phyloP scores from a whole-genome alignment of 495 filamentous ascomycete genomes.

The Schizothecium vesticola region DNA sequence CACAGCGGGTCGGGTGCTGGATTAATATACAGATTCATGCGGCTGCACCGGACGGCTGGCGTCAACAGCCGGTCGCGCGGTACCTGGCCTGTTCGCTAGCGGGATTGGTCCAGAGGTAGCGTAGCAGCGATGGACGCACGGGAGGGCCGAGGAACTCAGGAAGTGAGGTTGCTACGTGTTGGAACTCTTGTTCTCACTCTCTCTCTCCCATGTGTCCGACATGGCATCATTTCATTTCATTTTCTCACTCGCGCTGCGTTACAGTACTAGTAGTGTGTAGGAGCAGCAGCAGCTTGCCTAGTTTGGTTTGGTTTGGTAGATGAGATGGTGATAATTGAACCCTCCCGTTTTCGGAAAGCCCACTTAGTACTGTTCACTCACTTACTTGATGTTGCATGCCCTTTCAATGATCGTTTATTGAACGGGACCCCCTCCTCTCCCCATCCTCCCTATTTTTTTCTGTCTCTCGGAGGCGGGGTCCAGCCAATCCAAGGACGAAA shows the following conservation, averaged over 20 bases:
- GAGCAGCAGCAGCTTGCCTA: neutral
- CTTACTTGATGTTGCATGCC: neutral
- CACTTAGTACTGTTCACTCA: neutral
- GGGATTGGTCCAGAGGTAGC: neutral
- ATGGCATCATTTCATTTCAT: neutral
- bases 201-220: neutral
- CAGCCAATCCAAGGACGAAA: neutral
- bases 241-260: neutral
- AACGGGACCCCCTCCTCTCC: neutral
- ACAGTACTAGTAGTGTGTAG: neutral
- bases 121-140: neutral
- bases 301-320: neutral
- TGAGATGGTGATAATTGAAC: neutral
- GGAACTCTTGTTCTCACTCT: neutral
- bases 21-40: constrained; percentile 30
- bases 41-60: constrained; percentile 7
- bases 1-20: constrained; percentile 64
- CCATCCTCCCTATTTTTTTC: neutral
- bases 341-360: neutral
- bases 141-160: neutral
- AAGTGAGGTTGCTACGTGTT: neutral
- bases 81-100: neutral
- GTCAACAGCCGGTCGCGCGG: constrained; percentile 2
- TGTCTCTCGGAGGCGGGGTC: neutral
- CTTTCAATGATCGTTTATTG: too few relatives aligned